These are phyloP conservation scores for Phytophthora tentaculata DNA, from an alignment of 352 stramenopile genomes.

Conservation along the genomic window DNA sequence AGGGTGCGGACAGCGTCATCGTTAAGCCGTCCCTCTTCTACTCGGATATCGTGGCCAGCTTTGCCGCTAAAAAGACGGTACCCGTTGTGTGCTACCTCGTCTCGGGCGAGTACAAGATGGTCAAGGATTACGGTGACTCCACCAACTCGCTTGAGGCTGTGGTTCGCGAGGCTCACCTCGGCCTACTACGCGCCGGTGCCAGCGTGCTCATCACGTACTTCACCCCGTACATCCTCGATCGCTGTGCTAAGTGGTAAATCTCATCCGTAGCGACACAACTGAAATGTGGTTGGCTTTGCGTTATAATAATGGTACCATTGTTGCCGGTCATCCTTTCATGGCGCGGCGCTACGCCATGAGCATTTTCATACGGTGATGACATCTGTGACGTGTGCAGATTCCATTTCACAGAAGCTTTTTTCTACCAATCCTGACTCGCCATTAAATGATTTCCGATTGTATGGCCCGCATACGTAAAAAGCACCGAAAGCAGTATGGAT, in stretches of 20 bases:
- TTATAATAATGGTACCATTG: constrained; percentile 9
- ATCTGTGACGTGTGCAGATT: constrained; percentile 24
- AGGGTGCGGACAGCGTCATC: constrained; percentile 99
- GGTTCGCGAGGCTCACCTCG: constrained; percentile 84
- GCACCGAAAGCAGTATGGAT: constrained; percentile 24
- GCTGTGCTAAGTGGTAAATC: constrained; percentile 79
- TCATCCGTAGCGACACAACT: neutral
- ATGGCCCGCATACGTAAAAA: constrained; percentile 21
- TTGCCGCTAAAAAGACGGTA: constrained; percentile 92
- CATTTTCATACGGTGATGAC: neutral
- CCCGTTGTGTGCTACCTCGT: constrained; percentile 99
- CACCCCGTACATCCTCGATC: constrained; percentile 88
- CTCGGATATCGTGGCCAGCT: constrained; percentile 96
- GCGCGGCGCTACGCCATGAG: no score
- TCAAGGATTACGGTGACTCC: constrained; percentile 93
- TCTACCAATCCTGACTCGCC: constrained; percentile 32
- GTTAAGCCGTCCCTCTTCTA: constrained; percentile 99
- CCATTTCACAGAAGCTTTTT: constrained; percentile 18
- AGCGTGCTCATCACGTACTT: constrained; percentile 99
- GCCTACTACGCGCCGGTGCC: constrained; percentile 91
- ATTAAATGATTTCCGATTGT: constrained; percentile 12
- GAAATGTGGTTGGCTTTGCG: neutral
- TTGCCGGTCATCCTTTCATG: neutral
- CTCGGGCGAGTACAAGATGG: constrained; percentile 99
- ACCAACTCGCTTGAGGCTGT: constrained; percentile 85